Conservation (phyloP, 164 flowering plant genomes). For the Stephania cephalantha region DNA sequence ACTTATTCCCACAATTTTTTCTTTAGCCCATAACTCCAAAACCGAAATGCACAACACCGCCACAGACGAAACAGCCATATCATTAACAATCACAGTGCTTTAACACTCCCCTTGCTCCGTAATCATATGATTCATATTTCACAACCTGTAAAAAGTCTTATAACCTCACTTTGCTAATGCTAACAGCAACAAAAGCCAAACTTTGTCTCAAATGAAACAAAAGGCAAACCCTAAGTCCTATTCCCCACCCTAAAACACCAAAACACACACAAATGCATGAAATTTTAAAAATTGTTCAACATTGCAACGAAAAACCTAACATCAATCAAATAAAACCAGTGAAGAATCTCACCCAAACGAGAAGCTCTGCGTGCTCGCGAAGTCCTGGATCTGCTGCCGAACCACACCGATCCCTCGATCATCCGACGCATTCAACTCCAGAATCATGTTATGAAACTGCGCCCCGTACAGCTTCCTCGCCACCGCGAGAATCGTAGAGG, state of each 20-base stretch:
- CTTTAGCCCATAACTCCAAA: neutral
- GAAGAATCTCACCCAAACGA: slow-evolving; percentile 61
- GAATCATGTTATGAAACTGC: slow-evolving; percentile 75
- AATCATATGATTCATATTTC: neutral
- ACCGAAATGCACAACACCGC: neutral
- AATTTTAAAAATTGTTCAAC: too few species aligned
- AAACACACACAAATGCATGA: too few species aligned
- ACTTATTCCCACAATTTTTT: neutral
- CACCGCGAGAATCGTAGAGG: slow-evolving; percentile 88
- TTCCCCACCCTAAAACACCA: too few species aligned
- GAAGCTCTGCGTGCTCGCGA: slow-evolving; percentile 98
- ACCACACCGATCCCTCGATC: slow-evolving; percentile 94
- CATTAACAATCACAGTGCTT: neutral
- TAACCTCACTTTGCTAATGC: neutral
- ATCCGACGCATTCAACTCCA: slow-evolving; percentile 96
- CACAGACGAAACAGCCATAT: neutral
- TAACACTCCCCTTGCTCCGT: neutral
- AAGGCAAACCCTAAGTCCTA: too few species aligned
- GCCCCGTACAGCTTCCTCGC: slow-evolving; percentile 88
- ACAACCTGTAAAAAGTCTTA: neutral
- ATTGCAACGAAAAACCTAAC: too few species aligned
- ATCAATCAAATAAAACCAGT: neutral
- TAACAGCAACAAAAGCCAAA: neutral
- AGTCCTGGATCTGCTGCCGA: slow-evolving; percentile 92
- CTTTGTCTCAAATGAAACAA: too few species aligned